Evolutionary conservation across 192 early-diverging fungal genomes (phyloP), one percentile per base, ranked within the genome.

Genomic region (Backusella sp.): DNA sequence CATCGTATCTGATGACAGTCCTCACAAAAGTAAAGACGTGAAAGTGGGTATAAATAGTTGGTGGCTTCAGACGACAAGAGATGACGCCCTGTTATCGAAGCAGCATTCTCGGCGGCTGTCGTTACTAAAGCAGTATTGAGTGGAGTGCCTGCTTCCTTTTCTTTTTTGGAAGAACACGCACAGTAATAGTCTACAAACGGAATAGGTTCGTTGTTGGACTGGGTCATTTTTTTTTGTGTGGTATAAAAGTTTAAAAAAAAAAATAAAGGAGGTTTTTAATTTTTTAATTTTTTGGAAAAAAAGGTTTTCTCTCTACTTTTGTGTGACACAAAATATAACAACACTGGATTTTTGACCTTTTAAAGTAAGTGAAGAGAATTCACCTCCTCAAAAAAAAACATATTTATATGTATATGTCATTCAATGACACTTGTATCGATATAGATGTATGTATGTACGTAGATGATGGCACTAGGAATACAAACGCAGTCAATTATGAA

Each of bases 11-110:
- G 86, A 76, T 91, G 88, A 84, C 96, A 99, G 66, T 94, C 88
- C 65, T 92, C 92, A 83, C 97, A 99, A 84, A 92, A 97, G 85
- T 95, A 96, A 23, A 97, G 83, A 39, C 87, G 80, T 15, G 90
- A 91, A 28, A 95, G 74, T 26, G 91, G 80, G 77, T 87, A 82
- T 37, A 84, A 67, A 41, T 81, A 81, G 42, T 79, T 74, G 8
- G 75, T 53, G 6, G 82, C 71, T 5, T 80, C 35, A 49, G 76
- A 49, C 21, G 81, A 68, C 36, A 74, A 14, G 41, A 78, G 66
- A 76, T 75, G 68, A 46, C 74, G 65, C 37, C 76, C 17, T 35
- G 78, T 72, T 67, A 73, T 19, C 32, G 76, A 68, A 49, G 66
- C 26, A 34, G 49, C 28, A 28, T 11, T 42, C 56, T 42, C 32